phyloP scores from a whole-genome alignment of 2,329 filamentous ascomycete species.

The Ophiostoma sp. region DNA sequence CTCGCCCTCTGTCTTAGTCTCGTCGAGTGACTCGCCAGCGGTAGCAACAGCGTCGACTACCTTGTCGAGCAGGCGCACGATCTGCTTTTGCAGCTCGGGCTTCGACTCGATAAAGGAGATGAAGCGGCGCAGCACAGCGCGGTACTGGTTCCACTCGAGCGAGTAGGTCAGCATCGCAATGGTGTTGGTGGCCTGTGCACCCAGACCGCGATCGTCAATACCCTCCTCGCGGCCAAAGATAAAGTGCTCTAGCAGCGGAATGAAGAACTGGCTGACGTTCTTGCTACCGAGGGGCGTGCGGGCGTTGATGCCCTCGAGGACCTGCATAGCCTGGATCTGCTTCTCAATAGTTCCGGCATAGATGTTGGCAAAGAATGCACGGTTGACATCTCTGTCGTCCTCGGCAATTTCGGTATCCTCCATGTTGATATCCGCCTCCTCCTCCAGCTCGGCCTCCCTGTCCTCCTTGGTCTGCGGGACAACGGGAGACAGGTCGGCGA shows the following conservation, averaged over 20 bases:
- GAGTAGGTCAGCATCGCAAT: slow-evolving; percentile 69
- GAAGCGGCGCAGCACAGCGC: slow-evolving; percentile 76
- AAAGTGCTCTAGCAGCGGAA: slow-evolving; percentile 90
- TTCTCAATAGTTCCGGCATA: slow-evolving; percentile 83
- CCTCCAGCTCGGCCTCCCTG: background rate
- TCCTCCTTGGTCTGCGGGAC: slow-evolving; percentile 45
- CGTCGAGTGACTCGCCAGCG: slow-evolving; percentile 39
- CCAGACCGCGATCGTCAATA: slow-evolving; percentile 74
- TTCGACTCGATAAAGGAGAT: slow-evolving; percentile 75
- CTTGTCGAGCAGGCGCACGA: slow-evolving; percentile 74
- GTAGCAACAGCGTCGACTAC: slow-evolving; percentile 69
- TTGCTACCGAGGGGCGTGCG: slow-evolving; percentile 59
- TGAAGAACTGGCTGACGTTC: slow-evolving; percentile 79
- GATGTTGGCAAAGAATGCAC: slow-evolving; percentile 87
- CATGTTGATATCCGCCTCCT: slow-evolving; percentile 14
- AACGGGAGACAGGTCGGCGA: slow-evolving; percentile 69
- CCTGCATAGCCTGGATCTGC: slow-evolving; percentile 74
- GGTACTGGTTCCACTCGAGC: slow-evolving; percentile 86
- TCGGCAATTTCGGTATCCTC: slow-evolving; percentile 16
- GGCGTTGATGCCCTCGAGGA: slow-evolving; percentile 63
- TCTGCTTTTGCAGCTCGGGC: slow-evolving; percentile 76
- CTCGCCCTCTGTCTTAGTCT: slow-evolving; percentile 8
- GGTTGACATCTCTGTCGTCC: slow-evolving; percentile 42
- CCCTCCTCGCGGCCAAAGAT: slow-evolving; percentile 73
- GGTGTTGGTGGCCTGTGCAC: slow-evolving; percentile 77